A percentile compares a stretch with the other conserved stretches of the same genome.
Evolutionary conservation across 805 yeast species (phyloP).

Genomic region (Saturnispora besseyi): DNA sequence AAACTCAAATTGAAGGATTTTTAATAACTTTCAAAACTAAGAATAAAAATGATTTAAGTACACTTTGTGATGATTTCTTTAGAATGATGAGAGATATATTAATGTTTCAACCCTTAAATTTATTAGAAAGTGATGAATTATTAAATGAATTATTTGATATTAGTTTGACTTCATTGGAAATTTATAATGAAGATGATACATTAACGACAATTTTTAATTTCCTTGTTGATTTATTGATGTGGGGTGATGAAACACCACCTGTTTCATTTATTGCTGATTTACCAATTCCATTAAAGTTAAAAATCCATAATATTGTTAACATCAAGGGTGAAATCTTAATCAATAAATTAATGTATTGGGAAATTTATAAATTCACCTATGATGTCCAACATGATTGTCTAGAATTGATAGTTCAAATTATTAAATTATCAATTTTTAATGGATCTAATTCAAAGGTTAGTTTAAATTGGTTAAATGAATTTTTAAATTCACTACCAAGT

Average conservation of each 20-base stretch:
- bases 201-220: slow-evolving; percentile 62
- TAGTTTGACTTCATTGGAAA: slow-evolving; percentile 42
- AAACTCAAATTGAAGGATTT: slow-evolving; percentile 55
- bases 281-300: slow-evolving; percentile 38
- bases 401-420: slow-evolving; percentile 58
- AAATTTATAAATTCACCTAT: slow-evolving; percentile 60
- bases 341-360: slow-evolving; percentile 50
- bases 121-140: slow-evolving; percentile 38
- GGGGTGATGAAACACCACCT: slow-evolving; percentile 81
- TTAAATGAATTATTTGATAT: slow-evolving; percentile 48
- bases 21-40: slow-evolving; percentile 29
- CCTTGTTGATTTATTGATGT: slow-evolving; percentile 70
- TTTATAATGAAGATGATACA: slow-evolving; percentile 62
- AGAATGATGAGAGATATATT: slow-evolving; percentile 69
- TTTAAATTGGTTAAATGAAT: slow-evolving; percentile 52
- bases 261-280: slow-evolving; percentile 57
- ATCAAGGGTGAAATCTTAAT: slow-evolving; percentile 50
- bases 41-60: slow-evolving; percentile 31
- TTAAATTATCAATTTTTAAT: slow-evolving; percentile 43
- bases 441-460: slow-evolving; percentile 30
- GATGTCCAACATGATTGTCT: slow-evolving; percentile 68
- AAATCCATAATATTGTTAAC: slow-evolving; percentile 32
- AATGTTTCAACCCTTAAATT: slow-evolving; percentile 59
- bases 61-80: slow-evolving; percentile 79
- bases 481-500: slow-evolving; percentile 48